Base-by-base conservation (phyloP, 192 early-diverging fungal species). In the Lunasporangiospora selenospora region DNA sequence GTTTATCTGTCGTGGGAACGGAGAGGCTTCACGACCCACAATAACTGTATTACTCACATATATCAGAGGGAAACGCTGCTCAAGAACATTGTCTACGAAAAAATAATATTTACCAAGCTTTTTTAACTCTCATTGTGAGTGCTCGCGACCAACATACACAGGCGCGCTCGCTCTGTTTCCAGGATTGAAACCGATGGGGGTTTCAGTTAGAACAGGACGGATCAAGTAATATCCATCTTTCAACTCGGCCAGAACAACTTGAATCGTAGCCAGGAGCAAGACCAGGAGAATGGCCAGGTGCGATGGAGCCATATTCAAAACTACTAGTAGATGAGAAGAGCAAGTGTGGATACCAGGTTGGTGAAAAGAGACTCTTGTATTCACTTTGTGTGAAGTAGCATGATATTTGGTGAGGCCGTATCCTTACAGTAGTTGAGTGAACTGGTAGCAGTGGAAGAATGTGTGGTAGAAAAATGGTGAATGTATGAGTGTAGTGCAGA, bases 201-300 rank as follows among this genome's bases (percentile, higher is more conserved):
- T 18, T 5, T 15, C n/a, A 41, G 40, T 15, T 18, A 19, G 40
- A 15, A 19, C 40, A 3, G 40, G 21, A 15, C 16, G n/a, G 15
- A 41, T 41, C 21, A 18, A 18, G 40, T 41, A 41, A 18, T 19
- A 18, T 41, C 8, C 40, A 41, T 15, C 21, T 41, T 41, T 15
- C 40, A 41, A 19, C 40, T 41, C 40, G 16, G 40, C 40, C 40
- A 41, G 40, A 41, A 19, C 40, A 41, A 41, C 40, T 41, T 41
- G 40, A n/a, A 41, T 41, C n/a, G 13, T 41, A 41, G 40, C 40
- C 40, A 41, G 40, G 40, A 41, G 40, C 40, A 41, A 41, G 40
- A 41, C n/a, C n/a, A 41, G 40, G 40, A 41, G 40, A 41, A 41
- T 19, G n/a, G 40, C 16, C n/a, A 41, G 40, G 40, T 41, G 40